These are phyloP conservation scores for Trichomonas vaginalis DNA, from an alignment of 208 protist genomes.

Conservation along the genomic window DNA sequence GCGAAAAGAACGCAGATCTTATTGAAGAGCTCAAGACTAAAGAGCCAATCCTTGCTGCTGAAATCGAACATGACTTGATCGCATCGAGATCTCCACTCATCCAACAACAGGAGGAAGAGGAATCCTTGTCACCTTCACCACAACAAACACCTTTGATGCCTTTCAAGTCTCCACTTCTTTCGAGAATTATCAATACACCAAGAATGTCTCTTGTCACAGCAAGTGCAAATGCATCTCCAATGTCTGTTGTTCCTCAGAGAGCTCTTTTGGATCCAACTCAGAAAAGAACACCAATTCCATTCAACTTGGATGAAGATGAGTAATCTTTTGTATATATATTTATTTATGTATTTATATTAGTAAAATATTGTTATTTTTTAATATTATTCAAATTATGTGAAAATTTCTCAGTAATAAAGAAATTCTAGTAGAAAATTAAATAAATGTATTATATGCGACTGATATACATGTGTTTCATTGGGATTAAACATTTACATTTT, in stretches of 20 bases:
- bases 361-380: no score
- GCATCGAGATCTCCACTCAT: not conserved
- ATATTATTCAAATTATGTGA: no score
- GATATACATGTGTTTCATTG: no score
- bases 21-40: not conserved
- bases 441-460: no score
- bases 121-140: not conserved
- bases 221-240: not conserved
- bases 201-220: not conserved
- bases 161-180: not conserved
- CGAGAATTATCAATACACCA: not conserved
- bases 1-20: not conserved
- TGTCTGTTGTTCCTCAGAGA: not conserved
- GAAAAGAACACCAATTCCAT: no score
- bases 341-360: no score
- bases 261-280: not conserved
- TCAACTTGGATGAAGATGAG: no score
- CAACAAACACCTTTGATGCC: not conserved
- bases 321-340: no score
- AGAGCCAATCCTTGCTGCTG: not conserved
- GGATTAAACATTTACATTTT: no score
- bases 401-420: no score
- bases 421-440: no score
- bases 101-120: not conserved
- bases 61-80: not conserved